Evolutionary conservation across 331 rosid species (phyloP).

Genomic region (Prunus yedoensis): DNA sequence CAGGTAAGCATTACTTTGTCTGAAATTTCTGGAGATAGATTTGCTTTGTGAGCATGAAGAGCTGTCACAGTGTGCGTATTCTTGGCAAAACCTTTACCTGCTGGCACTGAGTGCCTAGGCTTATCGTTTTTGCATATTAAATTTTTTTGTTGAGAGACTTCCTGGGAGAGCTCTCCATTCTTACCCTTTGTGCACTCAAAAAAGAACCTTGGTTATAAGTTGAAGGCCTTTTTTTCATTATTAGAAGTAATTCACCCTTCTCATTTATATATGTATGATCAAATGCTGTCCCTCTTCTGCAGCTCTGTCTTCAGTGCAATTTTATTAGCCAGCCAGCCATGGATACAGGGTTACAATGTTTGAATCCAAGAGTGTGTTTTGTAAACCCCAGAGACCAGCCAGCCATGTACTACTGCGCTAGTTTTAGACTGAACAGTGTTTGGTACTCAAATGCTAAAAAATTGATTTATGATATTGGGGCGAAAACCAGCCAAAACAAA

Average conservation of each 20-base stretch:
- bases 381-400: not conserved
- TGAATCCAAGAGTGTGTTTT: not conserved
- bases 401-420: not conserved
- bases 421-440: not conserved
- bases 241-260: not conserved
- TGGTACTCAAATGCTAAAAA: not conserved
- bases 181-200: not conserved
- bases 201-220: not conserved
- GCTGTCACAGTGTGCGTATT: not conserved
- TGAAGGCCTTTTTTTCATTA: not conserved
- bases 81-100: not conserved
- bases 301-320: not conserved
- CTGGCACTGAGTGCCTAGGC: not conserved
- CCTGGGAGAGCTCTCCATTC: not conserved
- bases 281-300: not conserved
- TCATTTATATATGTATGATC: not conserved
- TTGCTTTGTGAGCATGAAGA: not conserved
- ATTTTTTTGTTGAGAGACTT: not conserved
- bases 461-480: not conserved
- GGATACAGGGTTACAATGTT: not conserved
- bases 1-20: conserved; percentile 44
- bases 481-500: not conserved
- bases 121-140: not conserved
- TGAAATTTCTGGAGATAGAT: not conserved
- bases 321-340: not conserved